These are phyloP conservation scores for Aspergillus sp. DNA, from an alignment of 2,329 filamentous ascomycete genomes.

Conservation along the genomic window DNA sequence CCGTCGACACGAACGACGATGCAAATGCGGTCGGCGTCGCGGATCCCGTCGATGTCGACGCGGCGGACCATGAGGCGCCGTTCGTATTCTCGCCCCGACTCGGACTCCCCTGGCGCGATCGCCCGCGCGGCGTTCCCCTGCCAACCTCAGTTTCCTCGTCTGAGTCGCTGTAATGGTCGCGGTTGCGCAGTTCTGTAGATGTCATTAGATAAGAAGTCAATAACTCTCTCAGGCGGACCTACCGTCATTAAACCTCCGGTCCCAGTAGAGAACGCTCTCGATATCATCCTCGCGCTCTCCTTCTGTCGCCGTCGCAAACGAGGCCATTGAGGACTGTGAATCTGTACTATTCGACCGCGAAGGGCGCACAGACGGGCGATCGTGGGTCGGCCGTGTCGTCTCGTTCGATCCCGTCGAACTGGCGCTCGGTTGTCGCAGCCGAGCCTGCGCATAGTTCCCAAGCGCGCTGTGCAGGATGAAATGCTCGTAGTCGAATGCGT, in stretches of 20 bases:
- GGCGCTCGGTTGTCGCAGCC: constrained; percentile 23
- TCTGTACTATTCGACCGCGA: constrained; percentile 48
- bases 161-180: constrained; percentile 10
- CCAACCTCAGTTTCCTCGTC: constrained; percentile 8
- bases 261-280: constrained; percentile 32
- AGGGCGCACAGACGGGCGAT: constrained; percentile 20
- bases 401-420: constrained; percentile 41
- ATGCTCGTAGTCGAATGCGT: constrained; percentile 93
- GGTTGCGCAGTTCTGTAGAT: constrained; percentile 21
- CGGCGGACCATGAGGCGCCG: too few relatives aligned
- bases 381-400: constrained; percentile 35
- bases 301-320: constrained; percentile 56
- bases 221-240: constrained; percentile 2
- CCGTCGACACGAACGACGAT: constrained; percentile 31
- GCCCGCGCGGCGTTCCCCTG: constrained; percentile 8
- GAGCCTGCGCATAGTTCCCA: constrained; percentile 46
- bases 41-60: constrained; percentile 17
- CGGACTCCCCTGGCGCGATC: neutral
- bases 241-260: constrained; percentile 28
- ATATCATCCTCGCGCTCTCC: constrained; percentile 35
- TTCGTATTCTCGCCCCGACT: too few relatives aligned
- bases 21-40: constrained; percentile 24
- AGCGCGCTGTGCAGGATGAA: constrained; percentile 92
- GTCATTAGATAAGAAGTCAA: too few relatives aligned
- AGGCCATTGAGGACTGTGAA: constrained; percentile 51